A percentile compares a stretch with the other conserved stretches of the same genome.
These are phyloP conservation scores for Nicotiana sylvestris DNA, from an alignment of 257 asterid species.

Conservation along the genomic window DNA sequence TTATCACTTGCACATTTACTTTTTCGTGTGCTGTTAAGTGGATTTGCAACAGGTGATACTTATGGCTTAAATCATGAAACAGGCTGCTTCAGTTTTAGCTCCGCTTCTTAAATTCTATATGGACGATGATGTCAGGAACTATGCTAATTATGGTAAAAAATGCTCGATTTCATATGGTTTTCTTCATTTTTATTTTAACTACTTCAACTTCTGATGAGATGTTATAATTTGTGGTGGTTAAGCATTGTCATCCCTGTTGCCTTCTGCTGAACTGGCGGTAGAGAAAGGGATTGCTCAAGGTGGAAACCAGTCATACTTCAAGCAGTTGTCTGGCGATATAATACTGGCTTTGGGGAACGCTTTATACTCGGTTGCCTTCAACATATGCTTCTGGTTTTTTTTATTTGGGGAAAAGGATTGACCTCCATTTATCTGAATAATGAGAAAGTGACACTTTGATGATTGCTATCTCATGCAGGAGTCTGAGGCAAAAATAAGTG, in stretches of 20 bases:
- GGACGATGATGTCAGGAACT: slow-evolving; percentile 81
- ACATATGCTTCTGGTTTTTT: too few species aligned
- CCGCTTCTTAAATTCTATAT: slow-evolving; percentile 81
- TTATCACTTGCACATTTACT: too few species aligned
- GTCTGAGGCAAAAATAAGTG: slow-evolving; percentile 79
- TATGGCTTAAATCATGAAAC: slow-evolving; percentile 15
- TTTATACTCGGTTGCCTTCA: slow-evolving; percentile 54
- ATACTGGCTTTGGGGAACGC: slow-evolving; percentile 76
- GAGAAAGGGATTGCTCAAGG: slow-evolving; percentile 85
- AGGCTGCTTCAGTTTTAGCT: slow-evolving; percentile 91
- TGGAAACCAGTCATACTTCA: slow-evolving; percentile 51
- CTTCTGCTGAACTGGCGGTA: slow-evolving; percentile 76
- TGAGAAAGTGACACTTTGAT: slow-evolving; percentile 14
- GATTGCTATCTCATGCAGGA: slow-evolving; percentile 46
- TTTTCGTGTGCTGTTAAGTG: not conserved
- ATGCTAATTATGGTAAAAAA: slow-evolving; percentile 85
- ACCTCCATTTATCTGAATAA: not conserved
- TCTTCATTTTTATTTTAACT: not conserved
- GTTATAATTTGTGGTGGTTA: slow-evolving; percentile 34
- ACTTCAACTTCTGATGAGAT: not conserved
- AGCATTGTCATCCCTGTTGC: slow-evolving; percentile 88
- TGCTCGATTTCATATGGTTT: not conserved
- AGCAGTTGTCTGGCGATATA: slow-evolving; percentile 60
- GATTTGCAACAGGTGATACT: not conserved
- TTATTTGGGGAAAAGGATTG: not conserved